Evolutionary conservation across 345 rosid species (phyloP), one percentile per base, ranked within the genome.

Genomic region (Aquilaria malaccensis): DNA sequence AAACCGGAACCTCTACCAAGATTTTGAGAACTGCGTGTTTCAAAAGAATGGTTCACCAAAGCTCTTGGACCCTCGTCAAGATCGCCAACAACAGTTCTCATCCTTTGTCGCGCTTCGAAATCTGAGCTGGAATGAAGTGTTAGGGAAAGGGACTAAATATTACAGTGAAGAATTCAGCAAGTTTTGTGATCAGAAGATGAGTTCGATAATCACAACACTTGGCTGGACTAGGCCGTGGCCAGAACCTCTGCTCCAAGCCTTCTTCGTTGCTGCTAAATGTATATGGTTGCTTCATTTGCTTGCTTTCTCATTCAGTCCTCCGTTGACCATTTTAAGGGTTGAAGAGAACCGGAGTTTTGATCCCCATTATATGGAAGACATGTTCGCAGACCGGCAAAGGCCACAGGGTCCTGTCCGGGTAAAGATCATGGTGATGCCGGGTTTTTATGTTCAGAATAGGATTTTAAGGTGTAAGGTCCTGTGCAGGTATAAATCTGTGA

Each of bases 181-280:
- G 77, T 94, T 90, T 62, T 94, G 99, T 50, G 99, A 94, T 67
- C 96, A 94, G 77, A 94, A 88, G 72, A 94, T 94, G 99, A 90
- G 85, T 74, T 66, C 85, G 71, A 81, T 94, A 55, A 85, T 94
- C 53, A 75, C 96, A 29, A 81, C 85, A 37, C 7, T 90, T 75
- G 86, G 74, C 31, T 94, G 97, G 95, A 88, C 89, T 1, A 74
- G 89, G 50, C 91, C 92, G 9, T 94, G 99, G 99, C 95, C 95
- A 1, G 96, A 94, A 70, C 85, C 79, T 60, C 83, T 90, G 61
- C 92, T 90, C 31, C 95, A 90, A 62, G 80, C 90, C 0, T 94
- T 94, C 79, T 94, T 94, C 64, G 96, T 90, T 32, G 84, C 92
- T 11, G 86, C 97, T 4, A 94, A 94, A 62, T 94, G 97, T 72